Evolutionary conservation across 495 filamentous ascomycete species (phyloP).

Genomic region (Aspergillus ostianus): DNA sequence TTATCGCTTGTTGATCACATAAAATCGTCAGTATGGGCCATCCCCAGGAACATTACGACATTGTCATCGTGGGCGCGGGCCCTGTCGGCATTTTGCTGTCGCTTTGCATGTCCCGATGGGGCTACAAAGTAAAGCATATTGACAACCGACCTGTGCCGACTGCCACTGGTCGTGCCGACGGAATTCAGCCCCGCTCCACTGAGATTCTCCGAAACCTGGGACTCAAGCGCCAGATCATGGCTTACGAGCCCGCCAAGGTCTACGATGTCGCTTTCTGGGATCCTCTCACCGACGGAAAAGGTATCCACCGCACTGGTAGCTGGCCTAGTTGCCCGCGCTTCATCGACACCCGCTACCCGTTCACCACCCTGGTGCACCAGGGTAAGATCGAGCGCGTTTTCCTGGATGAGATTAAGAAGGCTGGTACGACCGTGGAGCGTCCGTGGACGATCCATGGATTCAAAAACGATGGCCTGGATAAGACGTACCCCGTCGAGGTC

Average conservation of each 20-base stretch:
- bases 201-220: conserved; percentile 67
- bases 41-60: conserved; percentile 56
- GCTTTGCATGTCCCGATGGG: conserved; percentile 72
- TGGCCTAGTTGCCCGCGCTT: conserved; percentile 64
- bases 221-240: conserved; percentile 63
- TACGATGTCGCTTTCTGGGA: conserved; percentile 71
- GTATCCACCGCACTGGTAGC: conserved; percentile 59
- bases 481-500: conserved; percentile 62
- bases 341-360: conserved; percentile 65
- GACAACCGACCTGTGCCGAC: conserved; percentile 65
- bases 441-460: conserved; percentile 64
- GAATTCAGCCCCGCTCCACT: conserved; percentile 69
- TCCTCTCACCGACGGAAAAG: conserved; percentile 46
- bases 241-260: conserved; percentile 61
- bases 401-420: conserved; percentile 60
- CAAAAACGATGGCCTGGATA: conserved; percentile 55
- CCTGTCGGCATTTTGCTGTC: conserved; percentile 85
- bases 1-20: conserved; percentile 7
- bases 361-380: conserved; percentile 64
- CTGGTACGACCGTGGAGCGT: conserved; percentile 55
- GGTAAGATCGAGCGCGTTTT: conserved; percentile 65
- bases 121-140: conserved; percentile 67
- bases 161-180: conserved; percentile 71
- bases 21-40: conserved; percentile 32
- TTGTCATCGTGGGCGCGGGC: conserved; percentile 85